Conservation (phyloP, 2,329 filamentous ascomycete species). For the Myriangium duriaei region DNA sequence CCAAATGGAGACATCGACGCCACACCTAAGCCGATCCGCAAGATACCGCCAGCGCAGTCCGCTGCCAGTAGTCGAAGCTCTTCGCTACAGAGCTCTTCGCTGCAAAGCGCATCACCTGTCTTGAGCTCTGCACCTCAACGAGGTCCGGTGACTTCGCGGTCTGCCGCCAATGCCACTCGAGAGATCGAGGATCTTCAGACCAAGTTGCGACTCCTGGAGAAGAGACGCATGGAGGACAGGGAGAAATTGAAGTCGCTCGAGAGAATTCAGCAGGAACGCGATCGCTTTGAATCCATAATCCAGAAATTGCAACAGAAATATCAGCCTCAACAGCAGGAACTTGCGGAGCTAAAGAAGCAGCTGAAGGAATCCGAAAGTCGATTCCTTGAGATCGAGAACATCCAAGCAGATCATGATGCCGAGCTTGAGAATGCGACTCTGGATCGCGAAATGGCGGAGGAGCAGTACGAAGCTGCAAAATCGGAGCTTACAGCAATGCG, state of each 20-base stretch:
- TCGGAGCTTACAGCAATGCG: constrained; percentile 68
- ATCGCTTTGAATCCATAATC: constrained; percentile 72
- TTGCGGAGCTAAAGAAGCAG: constrained; percentile 60
- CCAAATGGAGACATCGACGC: constrained; percentile 3
- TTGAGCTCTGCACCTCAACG: constrained; percentile 5
- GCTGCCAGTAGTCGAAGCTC: constrained; percentile 20
- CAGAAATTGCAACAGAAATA: constrained; percentile 85
- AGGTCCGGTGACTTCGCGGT: constrained; percentile 22
- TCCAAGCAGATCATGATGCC: constrained; percentile 74
- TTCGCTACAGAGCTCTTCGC: constrained; percentile 18
- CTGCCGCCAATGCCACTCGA: constrained; percentile 38
- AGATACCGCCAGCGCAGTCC: constrained; percentile 11
- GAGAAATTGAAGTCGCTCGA: constrained; percentile 73
- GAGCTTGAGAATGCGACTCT: constrained; percentile 76
- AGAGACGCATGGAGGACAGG: constrained; percentile 72
- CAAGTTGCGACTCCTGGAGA: constrained; percentile 76
- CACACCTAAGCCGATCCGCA: constrained; percentile 1
- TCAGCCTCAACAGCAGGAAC: constrained; percentile 71
- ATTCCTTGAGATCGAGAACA: constrained; percentile 55
- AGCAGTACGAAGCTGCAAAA: constrained; percentile 72
- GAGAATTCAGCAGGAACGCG: constrained; percentile 59
- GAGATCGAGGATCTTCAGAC: constrained; percentile 82
- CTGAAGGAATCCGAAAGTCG: constrained; percentile 62
- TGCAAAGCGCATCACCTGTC: constrained; percentile 11
- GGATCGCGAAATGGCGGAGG: constrained; percentile 93